phyloP scores from a whole-genome alignment of 1,284 basidiomycete species.

The Agroathelia rolfsii region DNA sequence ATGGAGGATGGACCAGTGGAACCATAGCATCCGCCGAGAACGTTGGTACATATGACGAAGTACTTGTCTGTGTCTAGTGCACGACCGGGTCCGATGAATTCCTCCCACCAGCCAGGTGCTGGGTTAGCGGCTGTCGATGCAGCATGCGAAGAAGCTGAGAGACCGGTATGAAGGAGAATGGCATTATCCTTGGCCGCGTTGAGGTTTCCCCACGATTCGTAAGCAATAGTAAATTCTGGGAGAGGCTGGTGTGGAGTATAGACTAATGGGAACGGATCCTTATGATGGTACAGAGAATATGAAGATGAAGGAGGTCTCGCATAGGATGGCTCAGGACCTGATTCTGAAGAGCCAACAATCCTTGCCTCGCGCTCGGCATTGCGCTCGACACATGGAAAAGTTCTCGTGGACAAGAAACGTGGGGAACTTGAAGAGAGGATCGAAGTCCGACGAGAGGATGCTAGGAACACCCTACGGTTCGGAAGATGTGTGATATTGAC shows the following conservation, averaged over 20 bases:
- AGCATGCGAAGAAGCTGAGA: slow-evolving; percentile 94
- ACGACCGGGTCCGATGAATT: slow-evolving; percentile 93
- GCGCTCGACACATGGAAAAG: slow-evolving; percentile 71
- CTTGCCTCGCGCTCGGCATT: slow-evolving; percentile 56
- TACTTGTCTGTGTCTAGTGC: slow-evolving; percentile 89
- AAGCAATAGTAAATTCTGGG: slow-evolving; percentile 80
- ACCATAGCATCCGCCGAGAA: slow-evolving; percentile 95
- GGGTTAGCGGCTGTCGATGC: slow-evolving; percentile 76
- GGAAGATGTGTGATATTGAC: no score
- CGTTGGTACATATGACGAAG: slow-evolving; percentile 95
- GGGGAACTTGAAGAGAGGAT: no score
- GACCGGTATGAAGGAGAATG: slow-evolving; percentile 93
- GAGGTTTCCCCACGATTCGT: slow-evolving; percentile 95
- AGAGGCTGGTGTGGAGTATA: slow-evolving; percentile 72
- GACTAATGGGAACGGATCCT: slow-evolving; percentile 55
- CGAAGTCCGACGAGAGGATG: no score
- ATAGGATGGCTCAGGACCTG: slow-evolving; percentile 71
- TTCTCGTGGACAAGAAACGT: slow-evolving; percentile 21
- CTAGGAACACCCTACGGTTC: no score
- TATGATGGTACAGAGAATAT: slow-evolving; percentile 59
- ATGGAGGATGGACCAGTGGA: slow-evolving; percentile 87
- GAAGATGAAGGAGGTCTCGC: slow-evolving; percentile 62
- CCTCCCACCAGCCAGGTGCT: slow-evolving; percentile 94
- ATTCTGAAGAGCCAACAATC: slow-evolving; percentile 27
- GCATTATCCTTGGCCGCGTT: slow-evolving; percentile 76